Evolutionary conservation across 371 early-diverging fungal species (phyloP).

Genomic region (Syncephalastrum racemosum): DNA sequence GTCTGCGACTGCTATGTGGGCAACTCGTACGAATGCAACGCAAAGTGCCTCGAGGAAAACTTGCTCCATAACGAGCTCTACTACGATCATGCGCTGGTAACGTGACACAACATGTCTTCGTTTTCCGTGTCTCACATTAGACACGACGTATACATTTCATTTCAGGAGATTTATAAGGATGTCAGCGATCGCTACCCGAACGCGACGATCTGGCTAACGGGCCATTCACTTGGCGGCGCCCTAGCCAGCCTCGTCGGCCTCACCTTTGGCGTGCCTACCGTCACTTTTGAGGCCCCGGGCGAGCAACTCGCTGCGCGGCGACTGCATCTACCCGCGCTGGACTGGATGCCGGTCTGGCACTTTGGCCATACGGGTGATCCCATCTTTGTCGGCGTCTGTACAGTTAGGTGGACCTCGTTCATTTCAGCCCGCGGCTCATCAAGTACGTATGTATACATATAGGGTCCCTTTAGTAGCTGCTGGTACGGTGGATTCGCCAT

Average conservation of each 20-base stretch:
- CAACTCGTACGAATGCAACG: constrained; percentile 60
- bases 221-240: constrained; percentile 94
- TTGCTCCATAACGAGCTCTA: constrained; percentile 69
- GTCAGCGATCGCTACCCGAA: constrained; percentile 67
- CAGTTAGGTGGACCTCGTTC: constrained; percentile 17
- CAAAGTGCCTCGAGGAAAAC: constrained; percentile 62
- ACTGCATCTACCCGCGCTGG: constrained; percentile 71
- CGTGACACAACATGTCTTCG: neutral
- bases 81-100: constrained; percentile 79
- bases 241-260: constrained; percentile 81
- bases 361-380: constrained; percentile 94
- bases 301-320: constrained; percentile 81
- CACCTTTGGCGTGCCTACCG: constrained; percentile 84
- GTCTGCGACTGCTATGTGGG: constrained; percentile 84
- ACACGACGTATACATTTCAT: neutral
- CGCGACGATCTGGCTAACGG: constrained; percentile 83
- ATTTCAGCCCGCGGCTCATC: neutral
- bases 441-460: neutral
- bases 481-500: constrained; percentile 91
- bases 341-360: constrained; percentile 82
- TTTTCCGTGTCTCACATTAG: neutral
- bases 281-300: constrained; percentile 89
- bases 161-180: constrained; percentile 43
- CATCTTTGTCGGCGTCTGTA: constrained; percentile 88
- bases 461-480: constrained; percentile 76